A percentile compares a stretch with the other conserved stretches of the same genome.
phyloP scores from a whole-genome alignment of 108 stramenopile species.

The Parmales sp. region DNA sequence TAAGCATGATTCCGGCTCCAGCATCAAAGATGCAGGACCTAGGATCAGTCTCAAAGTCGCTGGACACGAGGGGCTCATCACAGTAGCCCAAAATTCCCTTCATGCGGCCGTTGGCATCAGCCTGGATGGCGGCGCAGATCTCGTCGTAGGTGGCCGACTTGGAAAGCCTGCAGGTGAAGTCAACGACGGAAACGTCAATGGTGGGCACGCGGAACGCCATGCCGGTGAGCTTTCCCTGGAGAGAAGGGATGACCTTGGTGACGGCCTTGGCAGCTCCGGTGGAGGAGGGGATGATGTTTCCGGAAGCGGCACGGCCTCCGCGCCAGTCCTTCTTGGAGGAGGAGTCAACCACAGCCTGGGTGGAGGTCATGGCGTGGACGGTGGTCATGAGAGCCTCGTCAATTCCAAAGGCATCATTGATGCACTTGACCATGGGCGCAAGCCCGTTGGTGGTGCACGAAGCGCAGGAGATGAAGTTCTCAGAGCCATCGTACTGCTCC shows the following conservation, averaged over 20 bases:
- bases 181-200: constrained; percentile 97
- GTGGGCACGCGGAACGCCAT: constrained; percentile 99
- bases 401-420: constrained; percentile 96
- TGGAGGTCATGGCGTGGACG: constrained; percentile 99
- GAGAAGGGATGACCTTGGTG: constrained; percentile 97
- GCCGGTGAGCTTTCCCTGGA: constrained; percentile 97
- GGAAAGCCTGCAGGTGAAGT: constrained; percentile 75
- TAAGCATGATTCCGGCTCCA: constrained; percentile 81
- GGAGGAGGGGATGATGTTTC: constrained; percentile 99
- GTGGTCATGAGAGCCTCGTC: constrained; percentile 99
- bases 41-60: constrained; percentile 89
- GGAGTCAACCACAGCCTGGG: constrained; percentile 97
- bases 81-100: constrained; percentile 98
- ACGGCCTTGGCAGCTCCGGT: constrained; percentile 99
- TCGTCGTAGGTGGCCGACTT: constrained; percentile 94
- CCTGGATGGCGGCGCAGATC: constrained; percentile 90
- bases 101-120: constrained; percentile 80
- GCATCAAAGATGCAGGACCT: constrained; percentile 98
- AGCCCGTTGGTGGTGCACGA: constrained; percentile 99
- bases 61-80: constrained; percentile 93
- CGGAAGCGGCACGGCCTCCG: constrained; percentile 96
- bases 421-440: constrained; percentile 89
- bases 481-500: constrained; percentile 77
- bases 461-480: constrained; percentile 95
- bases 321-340: constrained; percentile 99